Evolutionary conservation across 257 asterid genomes (phyloP).

Genomic region (Solanum stenotomum): DNA sequence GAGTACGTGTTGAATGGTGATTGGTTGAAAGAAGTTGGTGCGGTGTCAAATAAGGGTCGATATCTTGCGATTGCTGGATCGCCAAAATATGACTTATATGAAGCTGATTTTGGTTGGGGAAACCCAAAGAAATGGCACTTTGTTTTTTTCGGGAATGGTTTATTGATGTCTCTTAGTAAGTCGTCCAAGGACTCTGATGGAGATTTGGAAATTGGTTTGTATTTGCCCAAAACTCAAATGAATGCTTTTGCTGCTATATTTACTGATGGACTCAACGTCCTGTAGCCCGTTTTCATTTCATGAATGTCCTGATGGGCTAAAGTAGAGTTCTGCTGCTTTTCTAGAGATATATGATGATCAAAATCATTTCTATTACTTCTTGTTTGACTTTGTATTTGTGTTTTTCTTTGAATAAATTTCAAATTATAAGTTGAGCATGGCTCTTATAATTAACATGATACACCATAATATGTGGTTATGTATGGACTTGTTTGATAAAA

Average conservation of each 20-base stretch:
- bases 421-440: no score
- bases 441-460: no score
- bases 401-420: no score
- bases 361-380: no score
- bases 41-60: neutral
- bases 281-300: neutral
- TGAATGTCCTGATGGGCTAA: neutral
- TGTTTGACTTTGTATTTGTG: neutral
- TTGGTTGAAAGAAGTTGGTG: neutral
- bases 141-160: neutral
- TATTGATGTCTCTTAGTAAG: constrained; percentile 1
- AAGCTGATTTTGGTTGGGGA: constrained; percentile 49
- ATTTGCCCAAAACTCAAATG: constrained; percentile 12
- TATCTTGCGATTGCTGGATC: constrained; percentile 26
- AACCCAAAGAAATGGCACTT: constrained; percentile 21
- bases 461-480: no score
- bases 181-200: constrained; percentile 16
- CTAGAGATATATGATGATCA: neutral
- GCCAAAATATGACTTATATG: constrained; percentile 28
- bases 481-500: no score
- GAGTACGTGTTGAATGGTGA: constrained; percentile 5
- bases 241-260: constrained; percentile 24
- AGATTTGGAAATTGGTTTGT: constrained; percentile 28
- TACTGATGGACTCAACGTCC: neutral
- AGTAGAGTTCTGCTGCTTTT: no score